Base-by-base conservation (phyloP, 192 early-diverging fungal genomes). In the Linderina pennispora region DNA sequence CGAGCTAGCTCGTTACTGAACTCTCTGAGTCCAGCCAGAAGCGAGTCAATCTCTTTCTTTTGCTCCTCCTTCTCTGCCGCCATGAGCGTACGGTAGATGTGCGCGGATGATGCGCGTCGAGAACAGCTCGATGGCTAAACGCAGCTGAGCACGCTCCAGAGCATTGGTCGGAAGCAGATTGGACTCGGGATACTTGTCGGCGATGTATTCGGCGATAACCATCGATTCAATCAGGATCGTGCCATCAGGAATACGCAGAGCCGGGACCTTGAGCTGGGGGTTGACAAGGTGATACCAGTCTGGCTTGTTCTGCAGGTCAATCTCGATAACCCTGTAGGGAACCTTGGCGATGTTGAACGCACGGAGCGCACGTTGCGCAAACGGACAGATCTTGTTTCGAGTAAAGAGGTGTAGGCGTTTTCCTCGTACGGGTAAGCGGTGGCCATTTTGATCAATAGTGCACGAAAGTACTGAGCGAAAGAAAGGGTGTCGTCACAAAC, bases 211-310 rank as follows among this genome's bases (percentile, higher is more conserved):
- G 36, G 81, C 56, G 26, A 86, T 72, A 23, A 88, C 76, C 18
- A 83, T 55, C 6, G 77, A 80, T 44, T 88, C 86, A 40, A 79
- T 75, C 33, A 88, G 65, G 21, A 77, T 64, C 7, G 58, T 52
- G 16, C 75, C 76, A 16, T 80, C 74, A 31, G 66, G 55, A 3
- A 72, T 48, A 9, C 59, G 63, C 38, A 88, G 48, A 1, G 83
- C 71, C n/a, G 86, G 86, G 3, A 88, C 83, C 44, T 85, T 81
- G 40, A 72, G 62, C 23, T 81, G 80, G 4, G 83, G 81, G 63
- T 88, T 86, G 26, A 80, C 77, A 35, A 74, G 71, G 45, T 65
- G 53, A 33, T 76, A 85, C 65, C 83, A 81, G 6, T 66, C 55
- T 15, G 83, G 84, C 31, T 84, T 83, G 51, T 80, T 80, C 13